Conservation (phyloP, 2,329 filamentous ascomycete species). For the Penicillium sp. region DNA sequence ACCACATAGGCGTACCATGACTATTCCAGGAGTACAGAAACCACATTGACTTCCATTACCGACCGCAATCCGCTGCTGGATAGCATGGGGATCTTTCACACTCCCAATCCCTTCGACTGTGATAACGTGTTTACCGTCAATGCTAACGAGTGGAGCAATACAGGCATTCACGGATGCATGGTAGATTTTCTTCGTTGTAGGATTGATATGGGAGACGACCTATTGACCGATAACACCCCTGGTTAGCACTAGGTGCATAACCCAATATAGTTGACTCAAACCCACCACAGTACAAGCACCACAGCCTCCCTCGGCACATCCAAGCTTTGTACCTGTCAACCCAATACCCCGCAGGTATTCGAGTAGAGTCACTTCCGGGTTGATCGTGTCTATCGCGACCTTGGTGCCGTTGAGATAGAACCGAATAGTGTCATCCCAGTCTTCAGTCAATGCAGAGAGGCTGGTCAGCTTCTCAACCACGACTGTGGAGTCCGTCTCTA, state of each 20-base stretch:
- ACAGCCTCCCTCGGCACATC: conserved; percentile 94
- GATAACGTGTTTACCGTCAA: conserved; percentile 97
- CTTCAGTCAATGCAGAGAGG: conserved; percentile 65
- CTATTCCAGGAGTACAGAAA: conserved; percentile 96
- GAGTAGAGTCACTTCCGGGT: conserved; percentile 87
- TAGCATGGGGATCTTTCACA: conserved; percentile 79
- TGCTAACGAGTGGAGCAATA: conserved; percentile 83
- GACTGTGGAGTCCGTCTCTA: conserved; percentile 48
- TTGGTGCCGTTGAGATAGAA: conserved; percentile 96
- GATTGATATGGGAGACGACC: conserved; percentile 88
- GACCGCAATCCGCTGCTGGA: conserved; percentile 87
- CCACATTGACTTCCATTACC: conserved; percentile 91
- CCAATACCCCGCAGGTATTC: conserved; percentile 93
- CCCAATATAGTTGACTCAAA: neutral
- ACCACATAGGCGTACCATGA: conserved; percentile 62
- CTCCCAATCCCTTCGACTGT: conserved; percentile 95
- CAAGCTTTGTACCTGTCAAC: conserved; percentile 91
- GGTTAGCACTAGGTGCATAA: conserved; percentile 19
- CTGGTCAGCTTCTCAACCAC: conserved; percentile 46
- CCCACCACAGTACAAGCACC: conserved; percentile 86
- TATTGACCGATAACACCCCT: conserved; percentile 27
- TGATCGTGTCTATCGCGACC: conserved; percentile 78
- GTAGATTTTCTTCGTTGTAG: conserved; percentile 87
- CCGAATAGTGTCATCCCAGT: conserved; percentile 81
- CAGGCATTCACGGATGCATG: conserved; percentile 97